phyloP scores from a whole-genome alignment of 1,139 yeast genomes.

The Diutina scorzettiae region DNA sequence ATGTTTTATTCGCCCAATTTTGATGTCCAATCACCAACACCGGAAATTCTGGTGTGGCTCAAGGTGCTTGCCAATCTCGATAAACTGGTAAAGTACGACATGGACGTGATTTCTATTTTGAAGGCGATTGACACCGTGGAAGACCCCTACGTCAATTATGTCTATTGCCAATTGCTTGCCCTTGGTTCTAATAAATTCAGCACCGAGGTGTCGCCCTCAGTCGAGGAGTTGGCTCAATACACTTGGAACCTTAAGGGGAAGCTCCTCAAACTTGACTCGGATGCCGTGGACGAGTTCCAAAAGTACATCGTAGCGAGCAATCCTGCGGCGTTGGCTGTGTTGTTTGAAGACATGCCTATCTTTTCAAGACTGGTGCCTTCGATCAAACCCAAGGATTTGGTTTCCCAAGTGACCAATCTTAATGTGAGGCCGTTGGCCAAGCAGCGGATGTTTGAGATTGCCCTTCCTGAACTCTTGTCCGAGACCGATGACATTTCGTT shows the following conservation, averaged over 20 bases:
- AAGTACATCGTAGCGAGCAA: neutral
- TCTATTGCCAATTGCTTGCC: conserved; percentile 41
- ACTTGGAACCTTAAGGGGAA: neutral
- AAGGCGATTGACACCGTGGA: neutral
- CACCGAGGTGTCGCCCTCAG: neutral
- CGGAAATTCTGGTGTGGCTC: neutral
- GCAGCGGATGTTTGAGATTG: conserved; percentile 58
- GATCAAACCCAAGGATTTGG: conserved; percentile 17
- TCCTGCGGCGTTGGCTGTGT: conserved; percentile 37
- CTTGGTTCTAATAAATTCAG: conserved; percentile 41
- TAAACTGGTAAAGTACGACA: neutral
- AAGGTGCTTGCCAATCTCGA: conserved; percentile 3
- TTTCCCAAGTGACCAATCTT: conserved; percentile 40
- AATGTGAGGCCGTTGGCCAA: conserved; percentile 59
- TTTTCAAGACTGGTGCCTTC: conserved; percentile 27
- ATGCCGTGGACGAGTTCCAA: neutral
- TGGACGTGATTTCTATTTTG: neutral
- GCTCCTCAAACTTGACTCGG: neutral
- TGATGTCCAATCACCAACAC: neutral
- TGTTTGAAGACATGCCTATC: conserved; percentile 54
- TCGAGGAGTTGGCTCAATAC: neutral
- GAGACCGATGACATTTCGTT: conserved; percentile 36
- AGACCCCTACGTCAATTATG: conserved; percentile 9
- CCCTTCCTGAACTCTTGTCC: conserved; percentile 36
- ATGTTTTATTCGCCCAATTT: conserved; percentile 9